These are phyloP conservation scores for Penicillium sp. DNA, from an alignment of 2,329 filamentous ascomycete genomes.

Conservation along the genomic window DNA sequence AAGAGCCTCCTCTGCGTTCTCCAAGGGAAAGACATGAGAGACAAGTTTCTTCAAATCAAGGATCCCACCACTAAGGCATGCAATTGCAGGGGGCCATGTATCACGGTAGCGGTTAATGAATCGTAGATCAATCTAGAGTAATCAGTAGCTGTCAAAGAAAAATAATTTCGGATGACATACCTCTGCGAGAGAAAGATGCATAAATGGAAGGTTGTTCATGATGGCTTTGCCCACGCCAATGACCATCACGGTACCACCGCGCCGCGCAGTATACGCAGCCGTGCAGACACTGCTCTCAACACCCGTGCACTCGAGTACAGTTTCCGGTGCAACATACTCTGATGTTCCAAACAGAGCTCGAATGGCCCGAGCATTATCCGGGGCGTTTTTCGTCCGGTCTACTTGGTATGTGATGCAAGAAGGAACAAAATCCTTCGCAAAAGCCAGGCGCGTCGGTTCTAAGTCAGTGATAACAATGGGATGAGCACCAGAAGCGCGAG, in stretches of 20 bases:
- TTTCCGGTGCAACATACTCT: constrained; percentile 59
- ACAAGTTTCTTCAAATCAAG: constrained; percentile 63
- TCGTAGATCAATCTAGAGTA: constrained; percentile 60
- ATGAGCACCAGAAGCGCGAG: constrained; percentile 62
- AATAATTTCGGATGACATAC: constrained; percentile 14
- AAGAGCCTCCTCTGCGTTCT: constrained; percentile 61
- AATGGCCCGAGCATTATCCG: constrained; percentile 55
- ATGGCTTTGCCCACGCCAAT: constrained; percentile 63
- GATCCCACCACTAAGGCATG: constrained; percentile 59
- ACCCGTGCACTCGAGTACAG: constrained; percentile 66
- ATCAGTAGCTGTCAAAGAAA: neutral
- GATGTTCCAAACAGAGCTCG: constrained; percentile 54
- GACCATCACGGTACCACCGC: constrained; percentile 62
- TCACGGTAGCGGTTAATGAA: constrained; percentile 72
- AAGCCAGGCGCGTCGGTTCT: constrained; percentile 56
- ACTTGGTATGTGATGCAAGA: constrained; percentile 56
- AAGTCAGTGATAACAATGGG: constrained; percentile 66
- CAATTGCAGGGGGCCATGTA: constrained; percentile 68
- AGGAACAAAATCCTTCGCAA: constrained; percentile 60
- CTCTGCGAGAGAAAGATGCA: constrained; percentile 64
- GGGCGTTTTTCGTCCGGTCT: constrained; percentile 44
- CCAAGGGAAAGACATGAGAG: constrained; percentile 63
- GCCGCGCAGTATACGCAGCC: constrained; percentile 56
- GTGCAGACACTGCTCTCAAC: constrained; percentile 64
- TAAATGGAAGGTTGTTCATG: constrained; percentile 67